Evolutionary conservation across 148 eudicot species (phyloP), one percentile per base, ranked within the genome.

Genomic region (Diospyros kaki): DNA sequence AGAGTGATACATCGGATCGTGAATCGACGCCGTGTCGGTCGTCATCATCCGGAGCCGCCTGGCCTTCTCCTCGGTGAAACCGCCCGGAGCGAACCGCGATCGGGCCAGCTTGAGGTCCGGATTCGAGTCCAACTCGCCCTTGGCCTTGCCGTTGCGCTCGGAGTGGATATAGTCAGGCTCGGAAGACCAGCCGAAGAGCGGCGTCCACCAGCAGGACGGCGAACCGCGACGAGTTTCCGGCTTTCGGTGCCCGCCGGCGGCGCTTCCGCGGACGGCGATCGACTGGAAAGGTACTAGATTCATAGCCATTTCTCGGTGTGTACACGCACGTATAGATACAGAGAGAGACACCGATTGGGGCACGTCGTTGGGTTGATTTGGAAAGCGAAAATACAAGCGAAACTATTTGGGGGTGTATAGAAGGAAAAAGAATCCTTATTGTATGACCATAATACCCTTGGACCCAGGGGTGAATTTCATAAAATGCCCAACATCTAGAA

Each of bases 1-100:
- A 1, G 88, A 86, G 79, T 85, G 88, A 64, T 85, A 85, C 88
- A 85, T 82, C 72, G 44, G 61, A 51, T 82, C 88, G 64, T 85
- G 85, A 43, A 71, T 77, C 73, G 84, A 58, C 68, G 50, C 40
- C 66, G 88, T 60, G 8, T 77, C 85, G 13, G 1, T 68, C 14
- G 85, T 82, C 88, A 85, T 77, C 82, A 75, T 39, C 74, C 88
- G 65, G 3, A 85, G 81, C 82, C 71, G 83, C 69, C 66, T 85
- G 38, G 88, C 85, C 69, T 85, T 85, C 73, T 79, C 88, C 17
- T 77, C 83, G n/a, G 85, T 84, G 69, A 84, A 84, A 5, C 69
- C 40, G 1, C 80, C 87, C 58, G 83, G 80, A 0, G 71, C 69
- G 66, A 76, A 60, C 66, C 82, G 75, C 38, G 77, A 52, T 68